These are phyloP conservation scores for Calonectria pseudoreteaudii DNA, from an alignment of 2,329 filamentous ascomycete genomes.

Conservation along the genomic window DNA sequence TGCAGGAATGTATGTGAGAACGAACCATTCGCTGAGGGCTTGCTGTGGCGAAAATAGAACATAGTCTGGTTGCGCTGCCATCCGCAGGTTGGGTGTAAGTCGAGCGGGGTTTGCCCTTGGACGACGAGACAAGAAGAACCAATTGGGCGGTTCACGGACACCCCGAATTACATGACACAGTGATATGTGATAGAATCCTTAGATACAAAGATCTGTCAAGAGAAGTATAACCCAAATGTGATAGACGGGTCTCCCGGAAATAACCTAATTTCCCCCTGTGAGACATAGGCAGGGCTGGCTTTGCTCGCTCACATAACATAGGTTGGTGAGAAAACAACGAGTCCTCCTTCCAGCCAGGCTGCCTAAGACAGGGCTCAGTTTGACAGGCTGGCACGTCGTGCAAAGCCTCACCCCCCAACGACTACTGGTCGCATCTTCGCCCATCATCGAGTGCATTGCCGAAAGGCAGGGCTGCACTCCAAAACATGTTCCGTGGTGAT, in stretches of 20 bases:
- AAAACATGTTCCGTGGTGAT: not conserved
- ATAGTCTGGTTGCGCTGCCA: not conserved
- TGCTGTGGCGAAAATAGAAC: not conserved
- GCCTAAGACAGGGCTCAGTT: not conserved
- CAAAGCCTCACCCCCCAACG: not conserved
- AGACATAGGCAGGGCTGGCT: not conserved
- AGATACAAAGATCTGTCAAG: not conserved
- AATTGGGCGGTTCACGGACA: not conserved
- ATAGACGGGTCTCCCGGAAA: not conserved
- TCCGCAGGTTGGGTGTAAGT: not conserved
- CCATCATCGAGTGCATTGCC: not conserved
- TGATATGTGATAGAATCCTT: slow-evolving; percentile 1
- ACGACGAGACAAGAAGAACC: not conserved
- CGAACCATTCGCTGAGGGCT: not conserved
- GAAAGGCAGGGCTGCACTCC: not conserved
- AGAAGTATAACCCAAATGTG: not conserved
- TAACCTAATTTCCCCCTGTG: slow-evolving; percentile 1
- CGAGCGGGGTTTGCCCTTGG: not conserved
- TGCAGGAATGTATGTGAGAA: not conserved
- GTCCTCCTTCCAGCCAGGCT: not conserved
- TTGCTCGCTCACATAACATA: not conserved
- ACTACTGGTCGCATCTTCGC: not conserved
- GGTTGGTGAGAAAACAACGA: not conserved
- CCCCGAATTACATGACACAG: not conserved
- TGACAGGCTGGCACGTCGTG: not conserved